Evolutionary conservation across 176 grass and related monocot species (phyloP), one percentile per base, ranked within the genome.

Genomic region (Rhipidocladum racemiflorum): DNA sequence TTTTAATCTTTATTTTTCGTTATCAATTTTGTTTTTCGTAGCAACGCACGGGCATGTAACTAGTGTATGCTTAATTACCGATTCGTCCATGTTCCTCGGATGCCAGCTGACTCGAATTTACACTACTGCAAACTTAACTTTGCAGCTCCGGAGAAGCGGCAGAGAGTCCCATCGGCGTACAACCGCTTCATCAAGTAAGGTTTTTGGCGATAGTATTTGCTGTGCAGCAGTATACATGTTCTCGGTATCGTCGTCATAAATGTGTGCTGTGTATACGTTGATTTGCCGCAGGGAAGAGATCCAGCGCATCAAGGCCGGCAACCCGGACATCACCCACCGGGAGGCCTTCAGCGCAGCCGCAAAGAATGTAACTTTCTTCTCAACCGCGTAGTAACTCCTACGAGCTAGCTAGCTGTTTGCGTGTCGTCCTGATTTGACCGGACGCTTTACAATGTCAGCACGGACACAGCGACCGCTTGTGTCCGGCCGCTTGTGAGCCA

Each of bases 261-360:
- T n/a, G n/a, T n/a, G 13, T 65, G 40, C 65, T 74, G 5, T 12
- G 8, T 53, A 5, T 65, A 18, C 74, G 55, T n/a, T 83, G 48
- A 12, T 56, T 66, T 53, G 76, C 32, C 27, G 74, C 92, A 99
- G 96, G 83, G 96, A 99, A 48, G 97, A 99, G 90, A 99, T 99
- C 88, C 97, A 96, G 88, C 91, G 97, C 64, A 99, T 99, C 77
- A 99, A 99, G 77, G 93, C 97, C 71, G 91, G 91, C 76, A 99
- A 99, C 81, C 97, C 97, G 77, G 97, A 92, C 85, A 99, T 99
- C 85, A 95, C 89, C 64, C 97, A 99, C 93, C 67, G 97, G 53
- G 93, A 99, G 83, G 97, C 97, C 64, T 99, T 99, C 97, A 99
- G 97, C 69, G 97, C 97, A 59, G 97, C 97, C 27, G 97, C 97